These are phyloP conservation scores for Nicotiana sylvestris DNA, from an alignment of 257 asterid species.

Conservation along the genomic window DNA sequence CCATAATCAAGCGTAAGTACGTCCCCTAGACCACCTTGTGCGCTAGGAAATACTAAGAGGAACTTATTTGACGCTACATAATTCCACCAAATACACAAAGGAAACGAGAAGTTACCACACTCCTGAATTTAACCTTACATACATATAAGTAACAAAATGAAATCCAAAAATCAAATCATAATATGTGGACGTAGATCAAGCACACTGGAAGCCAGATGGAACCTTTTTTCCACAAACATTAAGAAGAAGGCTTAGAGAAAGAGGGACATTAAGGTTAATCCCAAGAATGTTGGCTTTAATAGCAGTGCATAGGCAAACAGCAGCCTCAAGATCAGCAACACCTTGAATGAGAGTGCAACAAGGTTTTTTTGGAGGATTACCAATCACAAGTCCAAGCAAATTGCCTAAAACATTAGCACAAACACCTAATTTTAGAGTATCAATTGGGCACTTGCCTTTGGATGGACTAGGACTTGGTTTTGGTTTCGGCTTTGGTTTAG, in stretches of 20 bases:
- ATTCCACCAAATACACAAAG: neutral
- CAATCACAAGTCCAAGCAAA: constrained; percentile 29
- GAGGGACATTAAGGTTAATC: constrained; percentile 49
- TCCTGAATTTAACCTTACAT: neutral
- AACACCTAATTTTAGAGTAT: constrained; percentile 50
- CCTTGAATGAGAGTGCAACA: constrained; percentile 52
- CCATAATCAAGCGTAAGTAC: neutral
- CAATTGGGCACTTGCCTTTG: constrained; percentile 44
- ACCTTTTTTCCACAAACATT: constrained; percentile 44
- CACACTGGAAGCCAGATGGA: constrained; percentile 48
- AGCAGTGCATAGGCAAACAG: constrained; percentile 63
- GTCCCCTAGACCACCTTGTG: neutral
- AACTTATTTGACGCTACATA: neutral
- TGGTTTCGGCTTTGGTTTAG: constrained; percentile 29
- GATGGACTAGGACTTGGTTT: constrained; percentile 32
- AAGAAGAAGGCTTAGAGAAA: constrained; percentile 48
- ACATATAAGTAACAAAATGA: neutral
- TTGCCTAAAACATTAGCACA: constrained; percentile 49
- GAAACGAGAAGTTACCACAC: neutral
- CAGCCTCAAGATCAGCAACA: constrained; percentile 50
- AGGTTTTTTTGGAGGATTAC: constrained; percentile 42
- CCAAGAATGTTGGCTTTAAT: constrained; percentile 55
- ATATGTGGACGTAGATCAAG: constrained; percentile 7
- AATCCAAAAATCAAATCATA: neutral
- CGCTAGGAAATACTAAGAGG: neutral